A percentile compares a stretch with the other conserved stretches of the same genome.
Evolutionary conservation across 1,284 basidiomycete species (phyloP).

Genomic region (Ustanciosporium gigantosporum): DNA sequence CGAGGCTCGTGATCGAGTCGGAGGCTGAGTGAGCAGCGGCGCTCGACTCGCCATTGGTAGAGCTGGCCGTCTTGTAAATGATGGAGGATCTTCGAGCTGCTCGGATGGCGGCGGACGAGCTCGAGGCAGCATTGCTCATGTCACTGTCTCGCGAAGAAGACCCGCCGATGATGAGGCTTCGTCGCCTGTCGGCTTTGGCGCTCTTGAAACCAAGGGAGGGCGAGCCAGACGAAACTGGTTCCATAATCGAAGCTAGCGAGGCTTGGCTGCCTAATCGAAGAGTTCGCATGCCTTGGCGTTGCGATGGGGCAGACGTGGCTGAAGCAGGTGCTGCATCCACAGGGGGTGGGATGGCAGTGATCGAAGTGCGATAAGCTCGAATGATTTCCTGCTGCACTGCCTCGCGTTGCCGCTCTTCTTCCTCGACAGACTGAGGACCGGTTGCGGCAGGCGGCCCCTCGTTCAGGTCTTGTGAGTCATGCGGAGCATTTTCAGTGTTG

Average conservation of each 20-base stretch:
- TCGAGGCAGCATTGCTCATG: no score
- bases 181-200: constrained; percentile 24
- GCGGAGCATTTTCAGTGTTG: neutral
- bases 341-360: constrained; percentile 8
- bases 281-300: constrained; percentile 47
- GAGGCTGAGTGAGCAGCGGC: constrained; percentile 16
- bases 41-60: constrained; percentile 8
- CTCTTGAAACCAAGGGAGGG: constrained; percentile 1
- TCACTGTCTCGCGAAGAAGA: constrained; percentile 4
- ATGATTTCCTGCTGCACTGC: constrained; percentile 29
- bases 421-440: constrained; percentile 1
- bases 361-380: constrained; percentile 28
- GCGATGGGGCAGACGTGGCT: constrained; percentile 11
- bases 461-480: neutral
- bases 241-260: constrained; percentile 27
- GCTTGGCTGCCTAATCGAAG: constrained; percentile 46
- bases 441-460: neutral
- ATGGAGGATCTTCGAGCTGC: constrained; percentile 30
- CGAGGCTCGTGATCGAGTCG: constrained; percentile 21
- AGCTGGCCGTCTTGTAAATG: constrained; percentile 40
- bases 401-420: constrained; percentile 21
- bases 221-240: constrained; percentile 9
- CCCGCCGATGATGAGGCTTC: constrained; percentile 33
- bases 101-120: constrained; percentile 8
- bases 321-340: neutral